Base-by-base conservation (phyloP, 352 stramenopile genomes). In the Phytophthora syringae region DNA sequence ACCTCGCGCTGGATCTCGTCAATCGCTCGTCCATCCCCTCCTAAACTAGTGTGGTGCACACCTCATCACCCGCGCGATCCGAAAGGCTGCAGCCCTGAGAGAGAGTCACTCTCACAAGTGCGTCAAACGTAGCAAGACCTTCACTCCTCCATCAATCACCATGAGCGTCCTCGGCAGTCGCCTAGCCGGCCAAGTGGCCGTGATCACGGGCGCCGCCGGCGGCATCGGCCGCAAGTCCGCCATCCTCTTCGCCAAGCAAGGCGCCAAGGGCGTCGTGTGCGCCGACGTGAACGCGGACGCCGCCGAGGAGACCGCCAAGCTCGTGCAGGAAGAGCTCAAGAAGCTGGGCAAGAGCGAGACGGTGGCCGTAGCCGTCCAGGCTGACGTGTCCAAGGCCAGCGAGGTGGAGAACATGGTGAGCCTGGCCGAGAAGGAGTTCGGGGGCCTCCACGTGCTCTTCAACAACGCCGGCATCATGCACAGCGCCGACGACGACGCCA, bases 401-500 rank as follows among this genome's bases (percentile, higher is more conserved):
- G 80, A 94, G 45, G 84, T 88, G 59, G 82, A 93, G 56, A 77
- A 77, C 49, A 94, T 95, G 86, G 67, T 95, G 45, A 70, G 84
- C 21, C 40, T 87, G 55, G 83, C 88, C 11, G 88, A 95, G 57
- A 89, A 88, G 52, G 74, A 92, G 65, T 95, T 94, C 55, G 88
- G 88, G 39, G 76, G 75, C 16, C 60, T 95, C 51, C 79, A 88
- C 54, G 80, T 95, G 44, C 74, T 95, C 18, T 95, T 95, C 74
- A 95, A 95, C 78, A 95, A 95, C 67, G 88, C 88, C 47, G 88
- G 84, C 43, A 88, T 95, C 64, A 95, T 95, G 88, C 84, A 93
- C 72, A 83, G 67, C 61, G 69, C 77, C 51, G 88, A 95, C 67
- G 86, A 93, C 72, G 82, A 93, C 64, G 88, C 88, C 24, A 76